These are phyloP conservation scores for Acrocalymma vagum DNA, from an alignment of 2,329 filamentous ascomycete genomes.

Conservation along the genomic window DNA sequence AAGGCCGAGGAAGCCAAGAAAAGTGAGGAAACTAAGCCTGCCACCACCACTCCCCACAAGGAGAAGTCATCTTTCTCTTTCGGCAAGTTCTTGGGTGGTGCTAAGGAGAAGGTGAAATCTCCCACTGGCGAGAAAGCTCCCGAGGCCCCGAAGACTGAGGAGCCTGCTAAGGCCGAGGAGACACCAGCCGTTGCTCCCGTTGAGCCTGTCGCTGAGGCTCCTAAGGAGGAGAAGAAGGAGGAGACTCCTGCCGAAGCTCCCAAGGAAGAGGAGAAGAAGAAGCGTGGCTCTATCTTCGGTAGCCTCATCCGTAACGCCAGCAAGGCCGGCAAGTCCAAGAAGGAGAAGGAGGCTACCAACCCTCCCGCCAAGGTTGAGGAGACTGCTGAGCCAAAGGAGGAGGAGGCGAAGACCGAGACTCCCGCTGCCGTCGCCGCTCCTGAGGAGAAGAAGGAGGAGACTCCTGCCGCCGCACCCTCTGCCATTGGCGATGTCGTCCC, in stretches of 20 bases:
- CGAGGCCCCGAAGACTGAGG: constrained; percentile 55
- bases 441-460: constrained; percentile 41
- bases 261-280: constrained; percentile 81
- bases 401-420: constrained; percentile 23
- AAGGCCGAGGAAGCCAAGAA: constrained; percentile 39
- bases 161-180: constrained; percentile 44
- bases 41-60: constrained; percentile 54
- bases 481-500: constrained; percentile 49
- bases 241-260: constrained; percentile 52
- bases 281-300: constrained; percentile 86
- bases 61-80: constrained; percentile 62
- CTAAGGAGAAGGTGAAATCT: constrained; percentile 61
- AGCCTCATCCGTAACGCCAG: constrained; percentile 64
- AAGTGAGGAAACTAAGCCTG: constrained; percentile 30
- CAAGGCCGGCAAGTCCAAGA: constrained; percentile 50
- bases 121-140: constrained; percentile 41
- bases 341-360: constrained; percentile 45
- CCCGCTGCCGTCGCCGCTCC: constrained; percentile 27
- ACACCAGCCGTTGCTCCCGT: constrained; percentile 26
- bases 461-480: constrained; percentile 27
- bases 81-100: constrained; percentile 57
- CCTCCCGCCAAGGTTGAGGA: constrained; percentile 47
- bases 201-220: constrained; percentile 49
- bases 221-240: constrained; percentile 44
- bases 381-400: constrained; percentile 36